phyloP scores from a whole-genome alignment of 164 flowering plant species.

The Brasenia schreberi region DNA sequence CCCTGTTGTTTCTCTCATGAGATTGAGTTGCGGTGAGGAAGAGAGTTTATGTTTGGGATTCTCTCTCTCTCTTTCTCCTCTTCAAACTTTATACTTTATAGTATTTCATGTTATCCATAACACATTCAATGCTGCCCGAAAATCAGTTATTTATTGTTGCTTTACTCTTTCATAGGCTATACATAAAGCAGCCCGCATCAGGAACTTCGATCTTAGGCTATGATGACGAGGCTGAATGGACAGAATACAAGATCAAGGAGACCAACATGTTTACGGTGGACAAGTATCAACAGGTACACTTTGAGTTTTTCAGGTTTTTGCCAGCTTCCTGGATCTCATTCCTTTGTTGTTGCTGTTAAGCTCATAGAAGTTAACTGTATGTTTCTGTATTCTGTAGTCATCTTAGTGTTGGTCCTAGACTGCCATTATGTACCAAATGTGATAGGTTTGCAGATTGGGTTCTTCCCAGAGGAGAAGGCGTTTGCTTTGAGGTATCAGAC shows the following conservation, averaged over 20 bases:
- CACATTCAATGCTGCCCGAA: neutral
- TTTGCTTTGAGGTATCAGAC: constrained; percentile 85
- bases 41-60: too few species aligned
- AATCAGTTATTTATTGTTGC: neutral
- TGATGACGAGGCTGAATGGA: constrained; percentile 67
- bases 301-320: constrained; percentile 5
- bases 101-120: too few species aligned
- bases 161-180: constrained; percentile 34
- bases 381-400: too few species aligned
- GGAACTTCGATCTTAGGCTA: constrained; percentile 38
- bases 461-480: constrained; percentile 73
- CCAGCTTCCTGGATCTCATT: neutral
- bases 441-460: constrained; percentile 77
- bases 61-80: too few species aligned
- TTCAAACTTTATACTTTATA: too few species aligned
- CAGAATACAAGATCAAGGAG: constrained; percentile 92
- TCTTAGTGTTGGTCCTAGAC: neutral
- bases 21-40: too few species aligned
- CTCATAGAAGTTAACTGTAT: too few species aligned
- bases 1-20: too few species aligned
- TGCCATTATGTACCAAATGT: neutral
- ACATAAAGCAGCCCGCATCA: constrained; percentile 67
- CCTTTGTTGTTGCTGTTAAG: neutral
- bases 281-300: constrained; percentile 86
- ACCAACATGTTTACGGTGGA: constrained; percentile 91